Conservation (phyloP, 75 land plant species). For the Selaginella moellendorffii region DNA sequence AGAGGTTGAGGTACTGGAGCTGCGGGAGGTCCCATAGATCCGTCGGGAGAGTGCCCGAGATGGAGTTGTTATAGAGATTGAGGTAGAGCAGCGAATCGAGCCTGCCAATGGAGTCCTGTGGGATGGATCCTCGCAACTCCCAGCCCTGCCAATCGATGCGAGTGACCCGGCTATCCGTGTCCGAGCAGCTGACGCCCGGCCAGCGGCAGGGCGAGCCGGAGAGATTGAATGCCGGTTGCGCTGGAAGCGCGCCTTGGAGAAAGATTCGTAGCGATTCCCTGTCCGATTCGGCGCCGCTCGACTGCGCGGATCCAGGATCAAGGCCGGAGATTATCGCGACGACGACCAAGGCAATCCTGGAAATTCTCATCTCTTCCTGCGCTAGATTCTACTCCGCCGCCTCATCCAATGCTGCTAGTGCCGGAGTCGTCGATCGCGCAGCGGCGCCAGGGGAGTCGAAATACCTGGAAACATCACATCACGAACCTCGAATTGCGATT, state of each 20-base stretch:
- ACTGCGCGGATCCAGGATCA: no score
- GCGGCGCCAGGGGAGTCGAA: no score
- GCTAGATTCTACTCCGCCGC: no score
- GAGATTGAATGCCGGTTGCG: not conserved
- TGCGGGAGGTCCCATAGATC: not conserved
- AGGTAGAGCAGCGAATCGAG: not conserved
- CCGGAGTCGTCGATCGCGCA: no score
- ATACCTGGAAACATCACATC: no score
- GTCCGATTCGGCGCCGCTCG: no score
- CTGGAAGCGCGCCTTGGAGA: not conserved
- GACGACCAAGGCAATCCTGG: no score
- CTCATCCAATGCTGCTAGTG: no score
- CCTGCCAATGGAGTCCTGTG: constrained; percentile 1
- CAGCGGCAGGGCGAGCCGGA: not conserved
- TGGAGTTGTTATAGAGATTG: constrained; percentile 11
- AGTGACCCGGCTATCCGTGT: not conserved
- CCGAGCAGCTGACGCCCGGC: not conserved
- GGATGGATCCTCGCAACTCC: not conserved
- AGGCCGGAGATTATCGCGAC: no score
- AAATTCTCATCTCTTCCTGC: no score
- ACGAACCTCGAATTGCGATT: no score
- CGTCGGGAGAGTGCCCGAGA: not conserved
- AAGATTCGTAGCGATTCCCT: not conserved
- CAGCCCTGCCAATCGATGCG: not conserved
- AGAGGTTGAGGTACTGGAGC: not conserved